Percentiles rank a stretch among this genome's conserved stretches.
These are phyloP conservation scores for Leucosporidium scottii DNA, from an alignment of 768 basidiomycete genomes.

Conservation along the genomic window DNA sequence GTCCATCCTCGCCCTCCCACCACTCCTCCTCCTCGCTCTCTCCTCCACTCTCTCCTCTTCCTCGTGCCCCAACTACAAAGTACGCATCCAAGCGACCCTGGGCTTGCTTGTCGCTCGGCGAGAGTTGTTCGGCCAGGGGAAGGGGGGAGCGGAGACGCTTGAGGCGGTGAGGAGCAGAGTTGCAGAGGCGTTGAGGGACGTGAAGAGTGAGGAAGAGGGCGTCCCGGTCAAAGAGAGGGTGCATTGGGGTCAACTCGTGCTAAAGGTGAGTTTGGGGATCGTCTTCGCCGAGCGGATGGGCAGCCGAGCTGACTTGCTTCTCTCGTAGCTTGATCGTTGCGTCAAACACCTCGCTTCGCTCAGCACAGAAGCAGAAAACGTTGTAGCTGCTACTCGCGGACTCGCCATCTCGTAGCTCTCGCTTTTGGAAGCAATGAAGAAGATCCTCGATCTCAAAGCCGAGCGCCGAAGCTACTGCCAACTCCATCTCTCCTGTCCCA, in stretches of 20 bases:
- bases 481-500: background rate
- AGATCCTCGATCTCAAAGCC: too few species aligned
- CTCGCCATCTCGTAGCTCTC: too few species aligned
- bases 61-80: slow-evolving; percentile 20
- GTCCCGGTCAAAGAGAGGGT: slow-evolving; percentile 1
- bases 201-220: background rate
- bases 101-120: background rate
- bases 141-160: background rate
- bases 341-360: background rate
- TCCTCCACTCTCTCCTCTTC: background rate
- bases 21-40: background rate
- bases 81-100: slow-evolving; percentile 18
- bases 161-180: background rate
- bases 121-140: background rate
- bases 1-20: background rate
- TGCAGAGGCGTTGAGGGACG: background rate
- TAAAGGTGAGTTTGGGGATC: background rate
- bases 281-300: too few species aligned
- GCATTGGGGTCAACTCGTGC: background rate
- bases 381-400: too few species aligned
- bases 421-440: too few species aligned
- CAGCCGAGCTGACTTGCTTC: background rate
- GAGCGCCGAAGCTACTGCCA: too few species aligned
- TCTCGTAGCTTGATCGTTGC: background rate
- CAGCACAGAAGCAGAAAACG: background rate